These are phyloP conservation scores for Leccinum subtestaceum DNA, from an alignment of 768 basidiomycete species.

Conservation along the genomic window DNA sequence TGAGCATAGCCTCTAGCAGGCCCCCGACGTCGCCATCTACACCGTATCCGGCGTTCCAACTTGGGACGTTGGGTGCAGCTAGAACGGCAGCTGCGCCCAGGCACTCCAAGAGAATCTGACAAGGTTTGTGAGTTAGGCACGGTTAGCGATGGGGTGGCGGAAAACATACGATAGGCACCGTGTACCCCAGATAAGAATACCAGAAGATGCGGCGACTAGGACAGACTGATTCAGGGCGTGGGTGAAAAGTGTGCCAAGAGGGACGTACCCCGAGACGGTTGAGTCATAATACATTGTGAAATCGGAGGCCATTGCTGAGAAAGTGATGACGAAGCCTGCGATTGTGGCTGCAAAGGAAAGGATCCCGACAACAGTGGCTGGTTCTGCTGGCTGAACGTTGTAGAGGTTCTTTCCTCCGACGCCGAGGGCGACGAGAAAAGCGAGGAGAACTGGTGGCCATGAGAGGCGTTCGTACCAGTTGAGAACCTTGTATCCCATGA, in stretches of 20 bases:
- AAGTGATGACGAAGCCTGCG: slow-evolving; percentile 73
- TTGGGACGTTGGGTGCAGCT: slow-evolving; percentile 51
- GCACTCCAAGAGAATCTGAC: slow-evolving; percentile 42
- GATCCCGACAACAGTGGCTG: slow-evolving; percentile 53
- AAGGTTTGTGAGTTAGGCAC: neutral
- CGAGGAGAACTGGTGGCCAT: slow-evolving; percentile 78
- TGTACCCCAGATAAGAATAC: slow-evolving; percentile 64
- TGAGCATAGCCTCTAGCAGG: slow-evolving; percentile 58
- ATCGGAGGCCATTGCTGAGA: slow-evolving; percentile 60
- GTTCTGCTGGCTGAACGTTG: slow-evolving; percentile 42
- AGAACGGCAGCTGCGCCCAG: slow-evolving; percentile 68
- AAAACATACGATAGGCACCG: slow-evolving; percentile 54
- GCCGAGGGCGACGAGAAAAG: slow-evolving; percentile 68
- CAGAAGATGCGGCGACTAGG: slow-evolving; percentile 57
- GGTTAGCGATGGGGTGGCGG: slow-evolving; percentile 9
- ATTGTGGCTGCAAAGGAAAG: slow-evolving; percentile 67
- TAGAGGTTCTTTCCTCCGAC: slow-evolving; percentile 70
- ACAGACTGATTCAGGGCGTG: slow-evolving; percentile 8
- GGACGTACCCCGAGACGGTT: slow-evolving; percentile 51
- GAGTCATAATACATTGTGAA: slow-evolving; percentile 71
- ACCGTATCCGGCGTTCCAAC: slow-evolving; percentile 56
- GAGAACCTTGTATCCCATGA: slow-evolving; percentile 66
- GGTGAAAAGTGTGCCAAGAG: neutral
- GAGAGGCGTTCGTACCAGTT: slow-evolving; percentile 69
- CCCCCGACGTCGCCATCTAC: slow-evolving; percentile 59